phyloP scores from a whole-genome alignment of 192 early-diverging fungal species.

The Linnemannia elongata region DNA sequence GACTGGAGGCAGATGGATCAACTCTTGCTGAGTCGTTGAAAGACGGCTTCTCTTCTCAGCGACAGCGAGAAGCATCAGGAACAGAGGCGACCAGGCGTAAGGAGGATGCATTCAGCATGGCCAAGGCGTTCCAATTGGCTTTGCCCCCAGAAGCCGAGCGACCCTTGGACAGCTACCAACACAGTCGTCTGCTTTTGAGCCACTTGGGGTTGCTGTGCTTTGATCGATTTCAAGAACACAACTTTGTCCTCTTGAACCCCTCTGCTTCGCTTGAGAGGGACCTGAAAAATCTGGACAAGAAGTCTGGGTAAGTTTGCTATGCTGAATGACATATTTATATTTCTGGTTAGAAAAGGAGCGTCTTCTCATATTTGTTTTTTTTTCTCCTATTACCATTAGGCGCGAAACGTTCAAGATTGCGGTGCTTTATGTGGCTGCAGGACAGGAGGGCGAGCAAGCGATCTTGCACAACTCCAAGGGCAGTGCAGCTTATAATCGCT shows the following conservation, averaged over 20 bases:
- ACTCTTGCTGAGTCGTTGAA: background rate
- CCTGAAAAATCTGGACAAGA: conserved; percentile 83
- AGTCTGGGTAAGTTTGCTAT: conserved; percentile 70
- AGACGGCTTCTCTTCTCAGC: background rate
- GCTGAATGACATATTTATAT: background rate
- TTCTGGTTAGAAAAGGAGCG: background rate
- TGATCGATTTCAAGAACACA: conserved; percentile 78
- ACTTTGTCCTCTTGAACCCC: conserved; percentile 78
- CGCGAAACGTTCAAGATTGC: conserved; percentile 93
- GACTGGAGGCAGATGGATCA: background rate
- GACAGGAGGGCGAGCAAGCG: conserved; percentile 90
- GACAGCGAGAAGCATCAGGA: background rate
- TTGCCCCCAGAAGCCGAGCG: conserved; percentile 65
- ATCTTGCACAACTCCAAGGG: conserved; percentile 85
- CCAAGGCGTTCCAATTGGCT: conserved; percentile 66
- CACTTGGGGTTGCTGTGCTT: conserved; percentile 83
- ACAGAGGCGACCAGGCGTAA: background rate
- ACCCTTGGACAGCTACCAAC: conserved; percentile 68
- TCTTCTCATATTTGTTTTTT: conserved; percentile 14
- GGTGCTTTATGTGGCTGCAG: conserved; percentile 90
- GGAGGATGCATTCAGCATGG: conserved; percentile 60
- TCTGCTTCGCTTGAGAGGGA: conserved; percentile 76
- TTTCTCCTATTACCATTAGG: conserved; percentile 40
- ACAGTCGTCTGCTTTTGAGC: conserved; percentile 78
- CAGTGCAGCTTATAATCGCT: conserved; percentile 84